phyloP scores from a whole-genome alignment of 805 yeast genomes.

The Maudiozyma saulgeensis region DNA sequence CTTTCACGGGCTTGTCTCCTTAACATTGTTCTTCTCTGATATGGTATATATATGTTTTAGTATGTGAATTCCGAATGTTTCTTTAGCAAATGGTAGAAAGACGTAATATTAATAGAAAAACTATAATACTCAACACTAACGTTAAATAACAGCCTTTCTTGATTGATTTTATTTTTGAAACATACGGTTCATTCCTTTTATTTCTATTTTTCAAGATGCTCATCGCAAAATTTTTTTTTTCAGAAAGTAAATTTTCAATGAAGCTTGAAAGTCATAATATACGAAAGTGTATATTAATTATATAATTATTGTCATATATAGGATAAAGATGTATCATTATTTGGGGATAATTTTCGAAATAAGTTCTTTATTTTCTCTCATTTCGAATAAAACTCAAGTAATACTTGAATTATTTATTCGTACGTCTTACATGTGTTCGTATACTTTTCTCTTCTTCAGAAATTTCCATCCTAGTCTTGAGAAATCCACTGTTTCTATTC shows the following conservation, averaged over 20 bases:
- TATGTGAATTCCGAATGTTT: background rate
- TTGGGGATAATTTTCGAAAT: no score
- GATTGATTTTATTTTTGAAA: background rate
- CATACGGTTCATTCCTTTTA: background rate
- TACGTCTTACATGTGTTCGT: background rate
- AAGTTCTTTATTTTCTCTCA: no score
- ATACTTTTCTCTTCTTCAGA: conserved; percentile 23
- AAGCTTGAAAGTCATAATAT: background rate
- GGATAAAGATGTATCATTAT: background rate
- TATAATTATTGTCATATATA: background rate
- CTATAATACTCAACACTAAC: no score
- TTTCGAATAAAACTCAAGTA: no score
- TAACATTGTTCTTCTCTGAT: conserved; percentile 35
- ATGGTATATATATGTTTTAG: background rate
- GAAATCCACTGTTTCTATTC: conserved; percentile 16
- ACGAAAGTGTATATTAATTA: background rate
- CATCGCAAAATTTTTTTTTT: conserved; percentile 10
- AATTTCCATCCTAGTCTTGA: conserved; percentile 28
- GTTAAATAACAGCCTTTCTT: no score
- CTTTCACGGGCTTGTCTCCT: conserved; percentile 95
- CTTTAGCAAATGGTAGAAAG: no score
- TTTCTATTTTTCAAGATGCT: conserved; percentile 2
- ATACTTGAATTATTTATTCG: background rate
- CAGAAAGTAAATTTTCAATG: no score
- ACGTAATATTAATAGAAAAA: no score